Evolutionary conservation across 495 filamentous ascomycete genomes (phyloP), one percentile per base, ranked within the genome.

Genomic region (Echria macrotheca): DNA sequence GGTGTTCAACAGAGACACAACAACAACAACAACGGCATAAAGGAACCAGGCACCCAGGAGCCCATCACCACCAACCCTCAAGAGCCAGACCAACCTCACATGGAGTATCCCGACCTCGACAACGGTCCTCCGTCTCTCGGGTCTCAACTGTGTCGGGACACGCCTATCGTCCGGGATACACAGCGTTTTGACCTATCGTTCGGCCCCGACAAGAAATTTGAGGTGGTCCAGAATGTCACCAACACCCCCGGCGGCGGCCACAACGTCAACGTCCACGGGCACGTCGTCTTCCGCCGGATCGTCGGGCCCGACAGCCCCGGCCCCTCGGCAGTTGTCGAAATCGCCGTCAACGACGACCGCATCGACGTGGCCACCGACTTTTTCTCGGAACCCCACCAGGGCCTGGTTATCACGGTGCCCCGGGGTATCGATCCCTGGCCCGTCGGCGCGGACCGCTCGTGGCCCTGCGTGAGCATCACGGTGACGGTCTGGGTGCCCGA

Each of bases 401-500:
- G 17, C 8, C 40, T 75, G 28, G 33, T 53, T 17, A 40, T 74
- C 36, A 61, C 40, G 24, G 56, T 68, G 24, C 71, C 69, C 0
- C 53, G 55, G 18, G 47, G 37, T n/a, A 44, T 64, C n/a, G n/a
- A n/a, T n/a, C n/a, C n/a, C n/a, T n/a, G n/a, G n/a, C n/a, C 52
- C 51, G 61, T 10, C 51, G 64, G 56, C 12, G 35, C 21, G 45
- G 54, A 48, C 21, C 44, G 41, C 11, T 38, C 48, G 14, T 24
- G 51, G 44, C 67, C 69, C 7, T 75, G 73, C 46, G 50, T 73
- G 9, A 64, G 60, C 24, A 49, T 76, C 37, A 56, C 55, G 10
- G 55, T 57, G 11, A 76, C 70, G 8, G 53, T 69, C 32, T 74
- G 69, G 68, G 66, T 73, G 0, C 71, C 73, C 32, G 51, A 56